Evolutionary conservation across 441 rosid genomes (phyloP).

Genomic region (Theobroma grandiflorum): DNA sequence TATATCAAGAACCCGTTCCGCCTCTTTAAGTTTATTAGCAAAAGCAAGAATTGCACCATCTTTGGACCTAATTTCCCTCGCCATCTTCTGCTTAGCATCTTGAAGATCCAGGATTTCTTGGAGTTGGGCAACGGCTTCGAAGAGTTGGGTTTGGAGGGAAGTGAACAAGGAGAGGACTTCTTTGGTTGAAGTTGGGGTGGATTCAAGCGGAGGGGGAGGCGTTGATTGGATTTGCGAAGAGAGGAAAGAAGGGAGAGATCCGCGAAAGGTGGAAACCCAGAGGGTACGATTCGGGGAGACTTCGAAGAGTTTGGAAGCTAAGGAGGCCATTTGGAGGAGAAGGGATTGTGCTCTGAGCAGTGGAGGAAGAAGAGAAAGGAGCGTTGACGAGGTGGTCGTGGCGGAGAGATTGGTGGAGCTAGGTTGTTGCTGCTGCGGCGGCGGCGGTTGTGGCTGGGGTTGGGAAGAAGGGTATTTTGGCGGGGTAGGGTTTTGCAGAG

Average conservation of each 20-base stretch:
- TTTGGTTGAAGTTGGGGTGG: slow-evolving; percentile 63
- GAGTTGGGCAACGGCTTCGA: slow-evolving; percentile 88
- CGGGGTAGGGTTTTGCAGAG: slow-evolving; percentile 70
- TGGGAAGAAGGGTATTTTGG: slow-evolving; percentile 60
- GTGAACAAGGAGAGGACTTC: slow-evolving; percentile 71
- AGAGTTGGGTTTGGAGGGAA: slow-evolving; percentile 84
- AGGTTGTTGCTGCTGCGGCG: slow-evolving; percentile 25
- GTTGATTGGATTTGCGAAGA: slow-evolving; percentile 60
- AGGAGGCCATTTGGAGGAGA: slow-evolving; percentile 87
- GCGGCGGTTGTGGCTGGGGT: slow-evolving; percentile 38
- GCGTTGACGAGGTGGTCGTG: slow-evolving; percentile 64
- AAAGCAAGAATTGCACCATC: slow-evolving; percentile 70
- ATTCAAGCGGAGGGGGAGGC: slow-evolving; percentile 58
- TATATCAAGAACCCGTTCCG: slow-evolving; percentile 79
- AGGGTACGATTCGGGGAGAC: slow-evolving; percentile 73
- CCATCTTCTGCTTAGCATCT: slow-evolving; percentile 68
- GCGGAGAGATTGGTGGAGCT: slow-evolving; percentile 40
- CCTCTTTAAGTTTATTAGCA: slow-evolving; percentile 77
- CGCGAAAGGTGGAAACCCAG: slow-evolving; percentile 85
- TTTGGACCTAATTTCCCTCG: slow-evolving; percentile 62
- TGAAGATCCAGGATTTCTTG: slow-evolving; percentile 93
- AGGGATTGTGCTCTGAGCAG: slow-evolving; percentile 84
- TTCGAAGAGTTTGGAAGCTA: slow-evolving; percentile 72
- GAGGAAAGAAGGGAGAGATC: slow-evolving; percentile 71
- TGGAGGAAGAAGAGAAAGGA: slow-evolving; percentile 86